Evolutionary conservation across 164 flowering plant genomes (phyloP).

Genomic region (Litsea cubeba): DNA sequence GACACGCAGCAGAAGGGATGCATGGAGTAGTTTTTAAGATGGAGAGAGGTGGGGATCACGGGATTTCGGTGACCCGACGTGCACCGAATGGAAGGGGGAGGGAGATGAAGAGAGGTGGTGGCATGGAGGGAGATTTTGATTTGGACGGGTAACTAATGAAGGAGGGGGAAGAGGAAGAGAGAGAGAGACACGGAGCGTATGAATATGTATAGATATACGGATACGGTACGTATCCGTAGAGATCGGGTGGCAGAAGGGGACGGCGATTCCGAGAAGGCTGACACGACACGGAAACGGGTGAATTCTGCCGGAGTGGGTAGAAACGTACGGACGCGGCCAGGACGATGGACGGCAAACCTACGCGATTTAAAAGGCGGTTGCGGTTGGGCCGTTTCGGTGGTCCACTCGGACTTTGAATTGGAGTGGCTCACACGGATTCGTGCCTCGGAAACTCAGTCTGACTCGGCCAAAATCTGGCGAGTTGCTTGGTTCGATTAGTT

Average conservation of each 20-base stretch:
- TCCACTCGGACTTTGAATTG: no score
- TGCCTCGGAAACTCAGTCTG: no score
- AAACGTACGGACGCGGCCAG: neutral
- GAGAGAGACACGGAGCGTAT: neutral
- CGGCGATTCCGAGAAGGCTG: neutral
- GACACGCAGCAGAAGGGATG: slow-evolving; percentile 36
- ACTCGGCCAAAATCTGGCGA: no score
- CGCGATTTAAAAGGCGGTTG: neutral
- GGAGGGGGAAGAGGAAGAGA: neutral
- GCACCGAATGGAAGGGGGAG: neutral
- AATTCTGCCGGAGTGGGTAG: neutral
- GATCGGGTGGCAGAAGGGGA: neutral
- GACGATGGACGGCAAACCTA: neutral
- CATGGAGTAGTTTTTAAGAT: slow-evolving; percentile 10
- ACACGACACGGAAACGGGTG: neutral
- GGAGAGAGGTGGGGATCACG: neutral
- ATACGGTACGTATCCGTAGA: neutral
- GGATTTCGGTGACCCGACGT: neutral
- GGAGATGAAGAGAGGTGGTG: neutral
- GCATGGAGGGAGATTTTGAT: slow-evolving; percentile 6
- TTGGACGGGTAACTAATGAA: neutral
- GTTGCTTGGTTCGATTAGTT: no score
- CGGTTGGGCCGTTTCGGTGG: neutral
- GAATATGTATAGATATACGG: neutral
- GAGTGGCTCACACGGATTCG: no score